These are phyloP conservation scores for Aspergillus caelatus DNA, from an alignment of 2,329 filamentous ascomycete genomes.

Conservation along the genomic window DNA sequence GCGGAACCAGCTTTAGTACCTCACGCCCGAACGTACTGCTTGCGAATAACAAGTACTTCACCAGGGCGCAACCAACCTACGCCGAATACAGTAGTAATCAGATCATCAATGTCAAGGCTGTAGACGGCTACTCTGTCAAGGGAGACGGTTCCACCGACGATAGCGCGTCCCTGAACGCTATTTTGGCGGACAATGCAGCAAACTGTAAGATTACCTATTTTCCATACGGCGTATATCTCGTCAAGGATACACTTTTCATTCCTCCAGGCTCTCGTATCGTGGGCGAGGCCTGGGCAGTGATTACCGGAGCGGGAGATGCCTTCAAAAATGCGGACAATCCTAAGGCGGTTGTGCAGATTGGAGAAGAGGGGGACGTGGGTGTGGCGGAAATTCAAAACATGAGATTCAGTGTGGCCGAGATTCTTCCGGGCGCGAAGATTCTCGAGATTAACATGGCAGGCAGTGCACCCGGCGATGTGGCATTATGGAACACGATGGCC, in stretches of 20 bases:
- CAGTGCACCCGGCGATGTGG: conserved; percentile 51
- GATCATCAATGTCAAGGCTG: conserved; percentile 52
- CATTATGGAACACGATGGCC: conserved; percentile 52
- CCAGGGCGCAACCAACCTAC: conserved; percentile 48
- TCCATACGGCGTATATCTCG: conserved; percentile 42
- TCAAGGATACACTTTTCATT: conserved; percentile 50
- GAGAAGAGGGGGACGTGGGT: conserved; percentile 53
- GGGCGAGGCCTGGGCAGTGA: conserved; percentile 58
- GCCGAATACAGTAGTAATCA: conserved; percentile 43
- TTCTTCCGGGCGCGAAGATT: conserved; percentile 48
- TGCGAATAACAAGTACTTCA: conserved; percentile 44
- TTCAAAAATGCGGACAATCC: conserved; percentile 52
- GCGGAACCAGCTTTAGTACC: conserved; percentile 34
- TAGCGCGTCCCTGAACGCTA: conserved; percentile 38
- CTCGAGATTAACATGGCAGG: conserved; percentile 58
- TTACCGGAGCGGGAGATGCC: conserved; percentile 51
- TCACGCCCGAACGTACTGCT: conserved; percentile 36
- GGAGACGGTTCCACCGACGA: conserved; percentile 49
- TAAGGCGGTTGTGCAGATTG: conserved; percentile 55
- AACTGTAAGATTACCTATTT: conserved; percentile 37
- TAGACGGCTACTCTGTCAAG: conserved; percentile 41
- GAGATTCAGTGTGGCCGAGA: conserved; percentile 54
- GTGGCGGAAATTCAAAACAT: conserved; percentile 57
- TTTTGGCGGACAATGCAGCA: conserved; percentile 33
- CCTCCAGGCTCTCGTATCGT: conserved; percentile 55